Base-by-base conservation (phyloP, 768 basidiomycete genomes). In the Pisolithus marmoratus region DNA sequence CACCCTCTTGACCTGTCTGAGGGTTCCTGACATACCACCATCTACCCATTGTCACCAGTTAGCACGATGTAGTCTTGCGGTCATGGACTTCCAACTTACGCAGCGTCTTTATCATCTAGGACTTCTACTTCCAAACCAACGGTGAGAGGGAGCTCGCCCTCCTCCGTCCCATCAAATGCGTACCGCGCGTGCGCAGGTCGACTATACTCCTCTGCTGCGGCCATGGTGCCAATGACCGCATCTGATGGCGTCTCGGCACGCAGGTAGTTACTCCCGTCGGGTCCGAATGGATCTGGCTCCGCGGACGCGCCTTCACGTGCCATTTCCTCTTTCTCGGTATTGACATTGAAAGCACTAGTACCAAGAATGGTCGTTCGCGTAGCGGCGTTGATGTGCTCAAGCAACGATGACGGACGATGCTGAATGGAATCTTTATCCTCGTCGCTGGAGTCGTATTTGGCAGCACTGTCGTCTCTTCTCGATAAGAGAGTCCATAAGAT, bases 11-110 rank as follows among this genome's bases (percentile, higher is more conserved):
- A 8, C 92, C 89, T 44, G 85, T 84, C 48, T 80, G 79, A 20
- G 81, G 72, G 66, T 94, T 90, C 29, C 91, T 81, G 48, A 86
- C 90, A 62, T 89, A 94, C 94, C 93, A 96, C 94, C 94, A 97
- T 43, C 93, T 93, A 54, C 11, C 29, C 29, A 29, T 29, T 9
- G 49, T 46, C 50, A 11, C 20, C 40, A 36, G 26, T 70, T 34
- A 68, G 23, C 26, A 8, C 9, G 34, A 5, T n/a, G 2, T 14
- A 15, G n/a, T 36, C 36, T n/a, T 5, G 9, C 19, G 1, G 24
- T 34, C 8, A 17, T 36, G 17, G 52, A 48, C 8, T 17, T 45
- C 15, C 26, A 17, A 80, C 87, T 61, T 70, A 90, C 87, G 85
- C 84, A 61, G 79, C 74, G 69, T 93, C 90, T 58, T 79, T 76